Percentiles rank a stretch among this genome's conserved stretches.
phyloP scores from a whole-genome alignment of 2,329 filamentous ascomycete species.

The Aspergillus fumigatus region DNA sequence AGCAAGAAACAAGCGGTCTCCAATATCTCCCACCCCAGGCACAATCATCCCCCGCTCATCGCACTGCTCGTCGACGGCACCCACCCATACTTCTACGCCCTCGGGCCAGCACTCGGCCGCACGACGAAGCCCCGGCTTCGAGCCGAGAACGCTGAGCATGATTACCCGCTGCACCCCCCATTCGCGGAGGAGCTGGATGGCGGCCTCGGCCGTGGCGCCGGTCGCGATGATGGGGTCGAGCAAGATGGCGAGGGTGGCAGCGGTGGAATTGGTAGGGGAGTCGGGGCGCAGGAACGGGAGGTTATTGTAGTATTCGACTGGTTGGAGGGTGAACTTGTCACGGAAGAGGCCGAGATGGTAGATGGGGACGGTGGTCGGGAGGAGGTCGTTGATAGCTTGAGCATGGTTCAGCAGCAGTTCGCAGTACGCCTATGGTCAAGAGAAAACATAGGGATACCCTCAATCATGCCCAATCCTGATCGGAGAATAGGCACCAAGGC shows the following conservation, averaged over 20 bases:
- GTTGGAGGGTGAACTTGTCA: slow-evolving; percentile 78
- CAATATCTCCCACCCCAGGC: slow-evolving; percentile 85
- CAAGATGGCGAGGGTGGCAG: slow-evolving; percentile 68
- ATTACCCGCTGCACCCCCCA: slow-evolving; percentile 86
- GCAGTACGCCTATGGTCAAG: no score
- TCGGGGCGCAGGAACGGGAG: slow-evolving; percentile 60
- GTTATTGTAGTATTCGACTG: slow-evolving; percentile 98
- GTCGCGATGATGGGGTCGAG: slow-evolving; percentile 93
- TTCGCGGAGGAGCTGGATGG: slow-evolving; percentile 81
- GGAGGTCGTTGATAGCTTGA: slow-evolving; percentile 71
- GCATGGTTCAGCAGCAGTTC: slow-evolving; percentile 2
- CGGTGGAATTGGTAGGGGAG: slow-evolving; percentile 32
- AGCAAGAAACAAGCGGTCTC: slow-evolving; percentile 83
- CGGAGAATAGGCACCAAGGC: slow-evolving; percentile 89
- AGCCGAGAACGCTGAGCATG: slow-evolving; percentile 70
- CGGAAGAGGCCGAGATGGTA: slow-evolving; percentile 95
- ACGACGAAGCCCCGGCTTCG: slow-evolving; percentile 62
- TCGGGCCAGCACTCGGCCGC: slow-evolving; percentile 74
- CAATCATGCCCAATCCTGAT: slow-evolving; percentile 86
- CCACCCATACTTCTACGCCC: slow-evolving; percentile 64
- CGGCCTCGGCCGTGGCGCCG: slow-evolving; percentile 81
- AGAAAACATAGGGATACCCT: slow-evolving; percentile 49
- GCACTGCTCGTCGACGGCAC: slow-evolving; percentile 67
- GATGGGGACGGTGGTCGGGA: slow-evolving; percentile 73
- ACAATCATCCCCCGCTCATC: slow-evolving; percentile 83